Evolutionary conservation across 805 yeast genomes (phyloP).

Genomic region (Komagataella pastoris): DNA sequence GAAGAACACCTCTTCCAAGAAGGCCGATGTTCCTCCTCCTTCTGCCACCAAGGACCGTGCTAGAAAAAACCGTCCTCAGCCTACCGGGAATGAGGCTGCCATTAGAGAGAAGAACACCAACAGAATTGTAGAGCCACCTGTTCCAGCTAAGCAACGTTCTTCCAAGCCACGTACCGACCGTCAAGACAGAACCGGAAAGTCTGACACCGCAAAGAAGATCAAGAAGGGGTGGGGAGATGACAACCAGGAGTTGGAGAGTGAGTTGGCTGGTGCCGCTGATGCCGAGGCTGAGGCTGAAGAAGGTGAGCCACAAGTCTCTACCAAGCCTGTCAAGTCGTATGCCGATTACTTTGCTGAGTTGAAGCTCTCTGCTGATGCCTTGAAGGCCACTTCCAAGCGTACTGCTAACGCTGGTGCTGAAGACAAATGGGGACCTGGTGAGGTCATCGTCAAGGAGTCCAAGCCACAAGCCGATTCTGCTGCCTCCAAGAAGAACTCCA

Average conservation of each 20-base stretch:
- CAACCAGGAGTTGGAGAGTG: constrained; percentile 57
- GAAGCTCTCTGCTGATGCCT: constrained; percentile 28
- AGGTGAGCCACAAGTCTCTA: constrained; percentile 24
- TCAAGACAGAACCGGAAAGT: constrained; percentile 72
- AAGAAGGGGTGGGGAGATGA: constrained; percentile 85
- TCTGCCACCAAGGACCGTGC: constrained; percentile 73
- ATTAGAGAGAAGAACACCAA: constrained; percentile 63
- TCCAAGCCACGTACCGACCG: constrained; percentile 64
- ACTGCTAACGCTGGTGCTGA: constrained; percentile 48
- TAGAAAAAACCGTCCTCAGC: constrained; percentile 53
- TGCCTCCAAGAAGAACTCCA: constrained; percentile 51
- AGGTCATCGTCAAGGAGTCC: constrained; percentile 51
- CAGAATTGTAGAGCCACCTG: constrained; percentile 43
- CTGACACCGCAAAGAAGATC: constrained; percentile 75
- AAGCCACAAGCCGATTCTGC: constrained; percentile 49
- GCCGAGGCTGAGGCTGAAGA: constrained; percentile 25
- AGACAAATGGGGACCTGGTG: constrained; percentile 37
- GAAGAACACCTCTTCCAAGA: constrained; percentile 75
- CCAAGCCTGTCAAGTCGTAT: constrained; percentile 51
- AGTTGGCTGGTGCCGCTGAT: constrained; percentile 34
- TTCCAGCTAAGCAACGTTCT: constrained; percentile 28
- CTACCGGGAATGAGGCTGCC: constrained; percentile 85
- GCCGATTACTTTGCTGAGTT: constrained; percentile 77
- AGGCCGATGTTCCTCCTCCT: constrained; percentile 72
- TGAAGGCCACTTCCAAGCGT: constrained; percentile 23